Evolutionary conservation across 495 filamentous ascomycete species (phyloP).

Genomic region (Glarea lozoyensis): DNA sequence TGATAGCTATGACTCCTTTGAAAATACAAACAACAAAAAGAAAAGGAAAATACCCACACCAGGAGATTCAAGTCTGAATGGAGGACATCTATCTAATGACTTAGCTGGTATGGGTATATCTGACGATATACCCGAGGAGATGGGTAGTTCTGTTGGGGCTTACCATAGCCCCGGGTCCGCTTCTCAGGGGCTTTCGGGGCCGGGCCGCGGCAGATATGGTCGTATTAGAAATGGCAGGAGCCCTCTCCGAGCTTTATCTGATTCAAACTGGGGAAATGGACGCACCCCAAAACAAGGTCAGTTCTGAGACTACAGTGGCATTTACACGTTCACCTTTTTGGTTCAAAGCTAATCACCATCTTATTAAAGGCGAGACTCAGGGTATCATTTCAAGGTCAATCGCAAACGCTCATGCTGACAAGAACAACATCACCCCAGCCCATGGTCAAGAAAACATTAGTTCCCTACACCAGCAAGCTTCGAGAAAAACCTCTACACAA

Average conservation of each 20-base stretch:
- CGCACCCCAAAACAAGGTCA: conserved; percentile 33
- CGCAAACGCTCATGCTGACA: conserved; percentile 84
- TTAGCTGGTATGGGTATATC: conserved; percentile 55
- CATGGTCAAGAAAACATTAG: conserved; percentile 65
- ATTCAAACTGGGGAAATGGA: conserved; percentile 42
- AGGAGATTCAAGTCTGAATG: conserved; percentile 47
- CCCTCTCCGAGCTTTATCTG: conserved; percentile 48
- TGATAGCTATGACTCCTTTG: conserved; percentile 94
- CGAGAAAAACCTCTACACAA: conserved; percentile 61
- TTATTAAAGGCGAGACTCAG: conserved; percentile 35
- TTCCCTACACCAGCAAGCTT: conserved; percentile 60
- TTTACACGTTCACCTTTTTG: no score
- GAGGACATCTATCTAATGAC: conserved; percentile 42
- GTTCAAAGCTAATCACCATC: neutral
- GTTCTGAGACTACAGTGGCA: no score
- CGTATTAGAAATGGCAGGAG: conserved; percentile 54
- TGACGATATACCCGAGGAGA: conserved; percentile 33
- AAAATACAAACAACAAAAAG: conserved; percentile 99
- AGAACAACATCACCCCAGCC: conserved; percentile 47
- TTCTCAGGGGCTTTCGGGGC: conserved; percentile 19
- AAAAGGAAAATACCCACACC: conserved; percentile 95
- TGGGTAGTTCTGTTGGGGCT: conserved; percentile 39
- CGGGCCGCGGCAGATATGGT: conserved; percentile 62
- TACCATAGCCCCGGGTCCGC: conserved; percentile 57
- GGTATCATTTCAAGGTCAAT: conserved; percentile 70